These are phyloP conservation scores for Scheffersomyces stipitis DNA, from an alignment of 805 yeast genomes.

Conservation along the genomic window DNA sequence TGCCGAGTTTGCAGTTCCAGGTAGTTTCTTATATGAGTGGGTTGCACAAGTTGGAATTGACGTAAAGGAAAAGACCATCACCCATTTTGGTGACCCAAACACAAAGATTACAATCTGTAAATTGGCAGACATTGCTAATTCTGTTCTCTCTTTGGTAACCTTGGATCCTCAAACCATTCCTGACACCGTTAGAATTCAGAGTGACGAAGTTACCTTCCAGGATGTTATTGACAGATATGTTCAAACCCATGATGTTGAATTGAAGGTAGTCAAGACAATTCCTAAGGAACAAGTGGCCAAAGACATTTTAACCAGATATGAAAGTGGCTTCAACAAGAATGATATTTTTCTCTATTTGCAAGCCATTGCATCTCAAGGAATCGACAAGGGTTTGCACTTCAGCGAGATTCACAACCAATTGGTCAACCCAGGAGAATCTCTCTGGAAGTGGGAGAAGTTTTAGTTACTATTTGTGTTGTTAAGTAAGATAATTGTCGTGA, in stretches of 20 bases:
- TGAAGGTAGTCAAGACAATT: conserved; percentile 23
- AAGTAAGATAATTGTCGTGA: no score
- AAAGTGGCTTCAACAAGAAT: not conserved
- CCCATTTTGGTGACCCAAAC: conserved; percentile 39
- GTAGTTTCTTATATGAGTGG: conserved; percentile 30
- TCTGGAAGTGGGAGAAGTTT: conserved; percentile 42
- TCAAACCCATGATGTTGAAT: conserved; percentile 28
- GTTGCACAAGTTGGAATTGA: conserved; percentile 37
- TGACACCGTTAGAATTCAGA: conserved; percentile 40
- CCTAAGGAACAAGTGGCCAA: no score
- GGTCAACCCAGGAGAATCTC: conserved; percentile 41
- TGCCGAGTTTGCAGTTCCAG: conserved; percentile 33
- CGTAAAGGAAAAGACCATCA: conserved; percentile 28
- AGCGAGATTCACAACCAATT: conserved; percentile 34
- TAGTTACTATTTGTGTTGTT: no score
- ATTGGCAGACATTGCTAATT: conserved; percentile 46
- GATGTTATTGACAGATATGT: conserved; percentile 42
- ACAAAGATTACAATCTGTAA: conserved; percentile 32
- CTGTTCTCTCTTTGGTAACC: conserved; percentile 42
- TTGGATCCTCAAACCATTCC: conserved; percentile 38
- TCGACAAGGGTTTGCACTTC: conserved; percentile 37
- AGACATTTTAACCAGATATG: not conserved
- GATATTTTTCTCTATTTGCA: not conserved
- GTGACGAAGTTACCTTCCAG: conserved; percentile 38
- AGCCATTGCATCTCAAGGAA: conserved; percentile 29